A percentile compares a stretch with the other conserved stretches of the same genome.
Conservation (phyloP, 2,329 filamentous ascomycete genomes). For the Stemphylium vesicarium region DNA sequence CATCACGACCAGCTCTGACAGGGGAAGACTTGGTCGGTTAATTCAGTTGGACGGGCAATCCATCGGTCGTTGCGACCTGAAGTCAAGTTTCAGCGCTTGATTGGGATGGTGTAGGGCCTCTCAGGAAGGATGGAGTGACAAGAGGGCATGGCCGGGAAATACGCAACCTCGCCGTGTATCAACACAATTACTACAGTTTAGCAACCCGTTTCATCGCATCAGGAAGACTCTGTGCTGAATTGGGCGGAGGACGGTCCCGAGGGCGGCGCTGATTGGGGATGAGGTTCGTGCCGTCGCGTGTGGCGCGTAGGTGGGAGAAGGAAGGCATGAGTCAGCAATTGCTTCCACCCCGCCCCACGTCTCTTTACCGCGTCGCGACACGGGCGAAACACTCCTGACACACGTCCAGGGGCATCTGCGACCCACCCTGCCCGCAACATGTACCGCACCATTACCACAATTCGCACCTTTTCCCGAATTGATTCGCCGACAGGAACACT, state of each 20-base stretch:
- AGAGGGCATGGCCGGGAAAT: constrained; percentile 17
- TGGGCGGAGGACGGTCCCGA: not conserved
- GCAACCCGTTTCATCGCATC: constrained; percentile 5
- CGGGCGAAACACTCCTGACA: constrained; percentile 35
- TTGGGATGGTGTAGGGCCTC: constrained; percentile 32
- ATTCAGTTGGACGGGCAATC: constrained; percentile 14
- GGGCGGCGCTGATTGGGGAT: constrained; percentile 17
- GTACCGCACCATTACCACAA: constrained; percentile 32
- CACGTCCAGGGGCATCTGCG: constrained; percentile 26
- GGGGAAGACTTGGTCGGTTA: constrained; percentile 28
- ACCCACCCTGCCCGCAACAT: constrained; percentile 26
- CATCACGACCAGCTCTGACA: constrained; percentile 19
- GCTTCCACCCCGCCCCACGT: constrained; percentile 15
- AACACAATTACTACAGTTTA: constrained; percentile 15
- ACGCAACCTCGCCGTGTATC: constrained; percentile 22
- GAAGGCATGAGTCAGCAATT: constrained; percentile 20
- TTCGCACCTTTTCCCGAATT: constrained; percentile 15
- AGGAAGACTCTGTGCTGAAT: constrained; percentile 6
- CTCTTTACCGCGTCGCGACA: constrained; percentile 28
- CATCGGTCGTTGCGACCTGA: constrained; percentile 33
- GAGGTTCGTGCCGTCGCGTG: constrained; percentile 4
- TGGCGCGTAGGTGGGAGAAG: constrained; percentile 15
- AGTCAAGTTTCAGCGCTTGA: constrained; percentile 35
- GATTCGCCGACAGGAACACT: constrained; percentile 26
- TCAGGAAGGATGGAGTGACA: constrained; percentile 25